phyloP scores from a whole-genome alignment of 305 asterid genomes.

The Fraxinus floribunda region DNA sequence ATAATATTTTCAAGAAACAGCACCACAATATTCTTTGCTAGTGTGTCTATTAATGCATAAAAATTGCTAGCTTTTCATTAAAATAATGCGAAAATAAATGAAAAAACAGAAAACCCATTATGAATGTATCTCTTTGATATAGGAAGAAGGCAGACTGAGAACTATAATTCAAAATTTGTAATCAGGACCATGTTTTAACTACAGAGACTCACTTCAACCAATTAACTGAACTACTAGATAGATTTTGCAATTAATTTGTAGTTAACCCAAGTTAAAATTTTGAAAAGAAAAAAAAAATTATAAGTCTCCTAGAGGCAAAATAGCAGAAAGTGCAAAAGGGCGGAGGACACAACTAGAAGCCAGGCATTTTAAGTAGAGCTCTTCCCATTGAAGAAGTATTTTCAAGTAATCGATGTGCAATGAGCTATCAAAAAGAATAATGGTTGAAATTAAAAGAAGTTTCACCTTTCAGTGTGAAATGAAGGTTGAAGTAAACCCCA shows the following conservation, averaged over 20 bases:
- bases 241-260: not conserved
- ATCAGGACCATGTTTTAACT: not conserved
- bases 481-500: not conserved
- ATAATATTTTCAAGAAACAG: not conserved
- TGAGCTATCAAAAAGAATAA: not conserved
- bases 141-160: not conserved
- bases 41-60: not conserved
- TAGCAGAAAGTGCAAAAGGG: conserved; percentile 1
- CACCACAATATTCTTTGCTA: not conserved
- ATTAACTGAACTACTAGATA: not conserved
- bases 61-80: not conserved
- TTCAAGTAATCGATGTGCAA: conserved; percentile 1
- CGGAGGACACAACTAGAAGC: not conserved
- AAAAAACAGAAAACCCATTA: not conserved
- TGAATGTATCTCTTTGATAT: not conserved
- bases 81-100: not conserved
- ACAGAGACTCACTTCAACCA: not conserved
- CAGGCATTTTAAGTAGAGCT: not conserved
- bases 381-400: not conserved
- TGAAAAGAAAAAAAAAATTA: not conserved
- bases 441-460: not conserved
- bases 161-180: not conserved
- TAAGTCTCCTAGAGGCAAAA: not conserved
- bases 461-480: not conserved
- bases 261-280: not conserved